Percentiles rank a stretch among this genome's conserved stretches.
Conservation (phyloP, 208 protist species). For the Phytomonas serpens region DNA sequence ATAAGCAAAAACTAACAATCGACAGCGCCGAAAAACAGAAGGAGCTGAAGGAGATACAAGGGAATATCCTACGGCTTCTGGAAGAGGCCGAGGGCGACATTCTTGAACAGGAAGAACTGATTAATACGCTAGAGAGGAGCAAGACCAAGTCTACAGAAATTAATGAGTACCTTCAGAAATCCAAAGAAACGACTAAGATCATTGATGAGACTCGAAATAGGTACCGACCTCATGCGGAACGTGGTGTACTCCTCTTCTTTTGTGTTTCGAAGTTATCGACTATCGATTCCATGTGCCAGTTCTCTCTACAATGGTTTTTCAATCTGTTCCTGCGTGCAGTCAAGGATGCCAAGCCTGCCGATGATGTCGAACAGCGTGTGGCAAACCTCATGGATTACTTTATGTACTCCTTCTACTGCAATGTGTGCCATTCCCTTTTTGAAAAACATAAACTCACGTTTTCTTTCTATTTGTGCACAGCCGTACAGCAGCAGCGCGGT, state of each 20-base stretch:
- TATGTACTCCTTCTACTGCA: slow-evolving; percentile 96
- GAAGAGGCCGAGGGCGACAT: slow-evolving; percentile 93
- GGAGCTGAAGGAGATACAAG: slow-evolving; percentile 94
- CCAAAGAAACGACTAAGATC: slow-evolving; percentile 88
- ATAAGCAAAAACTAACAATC: slow-evolving; percentile 93
- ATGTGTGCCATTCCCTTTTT: slow-evolving; percentile 98
- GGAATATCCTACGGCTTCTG: slow-evolving; percentile 94
- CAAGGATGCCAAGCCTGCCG: slow-evolving; percentile 29
- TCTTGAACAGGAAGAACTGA: slow-evolving; percentile 96
- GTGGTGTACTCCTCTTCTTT: slow-evolving; percentile 96
- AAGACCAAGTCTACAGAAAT: slow-evolving; percentile 94
- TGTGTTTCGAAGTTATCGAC: slow-evolving; percentile 92
- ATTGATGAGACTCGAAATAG: slow-evolving; percentile 96
- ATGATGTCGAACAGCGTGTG: slow-evolving; percentile 76
- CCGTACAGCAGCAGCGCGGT: slow-evolving; percentile 75
- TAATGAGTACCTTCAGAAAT: slow-evolving; percentile 90
- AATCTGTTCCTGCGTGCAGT: slow-evolving; percentile 91
- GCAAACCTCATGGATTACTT: slow-evolving; percentile 93
- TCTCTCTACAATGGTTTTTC: slow-evolving; percentile 97
- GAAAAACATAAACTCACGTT: slow-evolving; percentile 98
- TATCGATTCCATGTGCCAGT: slow-evolving; percentile 97
- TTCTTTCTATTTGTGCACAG: slow-evolving; percentile 94
- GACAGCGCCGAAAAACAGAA: slow-evolving; percentile 93
- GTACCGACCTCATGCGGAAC: slow-evolving; percentile 93
- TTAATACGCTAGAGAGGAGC: slow-evolving; percentile 93